Evolutionary conservation across 768 basidiomycete species (phyloP).

Genomic region (Collybia nuda): DNA sequence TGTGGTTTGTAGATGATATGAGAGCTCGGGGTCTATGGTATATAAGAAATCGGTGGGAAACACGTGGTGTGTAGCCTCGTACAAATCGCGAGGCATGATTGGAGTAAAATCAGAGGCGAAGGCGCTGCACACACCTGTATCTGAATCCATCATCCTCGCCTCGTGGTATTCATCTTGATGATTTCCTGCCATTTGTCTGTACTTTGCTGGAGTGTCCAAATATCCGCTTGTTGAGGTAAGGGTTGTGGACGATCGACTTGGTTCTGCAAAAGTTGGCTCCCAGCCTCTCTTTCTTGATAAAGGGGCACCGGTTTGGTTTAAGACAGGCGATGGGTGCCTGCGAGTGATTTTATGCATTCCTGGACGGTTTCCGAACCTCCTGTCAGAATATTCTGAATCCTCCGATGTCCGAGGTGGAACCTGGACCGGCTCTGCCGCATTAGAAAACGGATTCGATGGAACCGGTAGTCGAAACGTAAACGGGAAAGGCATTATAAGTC

Average conservation of each 20-base stretch:
- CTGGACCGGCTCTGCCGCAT: slow-evolving; percentile 13
- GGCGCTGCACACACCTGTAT: slow-evolving; percentile 13
- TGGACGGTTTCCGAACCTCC: too few species aligned
- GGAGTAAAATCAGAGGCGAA: neutral
- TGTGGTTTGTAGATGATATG: neutral
- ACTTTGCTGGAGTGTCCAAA: slow-evolving; percentile 68
- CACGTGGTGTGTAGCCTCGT: slow-evolving; percentile 3
- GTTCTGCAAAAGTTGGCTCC: slow-evolving; percentile 63
- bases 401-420: slow-evolving; percentile 15
- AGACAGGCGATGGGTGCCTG: slow-evolving; percentile 21
- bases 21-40: neutral
- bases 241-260: slow-evolving; percentile 50
- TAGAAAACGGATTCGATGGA: slow-evolving; percentile 65
- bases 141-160: slow-evolving; percentile 15
- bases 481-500: slow-evolving; percentile 49
- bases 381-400: slow-evolving; percentile 1
- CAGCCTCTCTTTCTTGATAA: slow-evolving; percentile 49
- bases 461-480: slow-evolving; percentile 72
- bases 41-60: neutral
- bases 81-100: slow-evolving; percentile 5
- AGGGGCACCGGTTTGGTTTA: slow-evolving; percentile 5
- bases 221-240: slow-evolving; percentile 60
- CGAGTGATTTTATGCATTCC: slow-evolving; percentile 14
- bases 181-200: slow-evolving; percentile 45
- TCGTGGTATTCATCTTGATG: slow-evolving; percentile 20